phyloP scores from a whole-genome alignment of 2,329 filamentous ascomycete species.

The Aotearoamyces nothofagi region DNA sequence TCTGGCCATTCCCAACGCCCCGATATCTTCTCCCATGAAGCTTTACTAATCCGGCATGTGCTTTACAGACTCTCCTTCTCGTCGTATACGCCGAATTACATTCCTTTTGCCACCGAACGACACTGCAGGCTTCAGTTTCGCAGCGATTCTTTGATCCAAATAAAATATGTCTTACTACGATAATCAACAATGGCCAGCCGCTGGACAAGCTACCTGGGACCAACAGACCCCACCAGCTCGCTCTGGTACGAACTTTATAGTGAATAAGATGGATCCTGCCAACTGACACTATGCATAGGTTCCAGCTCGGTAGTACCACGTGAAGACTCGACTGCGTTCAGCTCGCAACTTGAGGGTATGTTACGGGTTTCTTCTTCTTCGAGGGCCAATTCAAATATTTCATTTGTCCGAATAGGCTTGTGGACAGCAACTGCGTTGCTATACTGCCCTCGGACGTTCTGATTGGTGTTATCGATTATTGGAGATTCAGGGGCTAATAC shows the following conservation, averaged over 20 bases:
- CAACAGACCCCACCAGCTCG: constrained; percentile 57
- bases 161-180: constrained; percentile 53
- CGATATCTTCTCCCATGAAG: background rate
- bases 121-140: constrained; percentile 17
- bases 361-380: constrained; percentile 13
- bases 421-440: too few relatives aligned
- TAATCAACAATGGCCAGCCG: constrained; percentile 47
- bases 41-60: background rate
- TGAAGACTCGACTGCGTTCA: constrained; percentile 67
- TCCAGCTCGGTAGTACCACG: constrained; percentile 59
- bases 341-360: constrained; percentile 81
- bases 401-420: too few relatives aligned
- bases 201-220: constrained; percentile 53
- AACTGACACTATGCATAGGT: constrained; percentile 32
- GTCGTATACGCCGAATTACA: constrained; percentile 17
- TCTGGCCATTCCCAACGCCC: background rate
- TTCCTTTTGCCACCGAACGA: constrained; percentile 15
- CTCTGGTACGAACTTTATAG: constrained; percentile 38
- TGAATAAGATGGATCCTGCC: constrained; percentile 2
- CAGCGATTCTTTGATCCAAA: constrained; percentile 14
- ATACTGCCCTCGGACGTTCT: too few relatives aligned
- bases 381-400: background rate
- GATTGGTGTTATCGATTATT: too few relatives aligned
- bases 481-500: constrained; percentile 13
- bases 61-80: constrained; percentile 7